Conservation (phyloP, 345 rosid genomes). For the Alliaria petiolata region DNA sequence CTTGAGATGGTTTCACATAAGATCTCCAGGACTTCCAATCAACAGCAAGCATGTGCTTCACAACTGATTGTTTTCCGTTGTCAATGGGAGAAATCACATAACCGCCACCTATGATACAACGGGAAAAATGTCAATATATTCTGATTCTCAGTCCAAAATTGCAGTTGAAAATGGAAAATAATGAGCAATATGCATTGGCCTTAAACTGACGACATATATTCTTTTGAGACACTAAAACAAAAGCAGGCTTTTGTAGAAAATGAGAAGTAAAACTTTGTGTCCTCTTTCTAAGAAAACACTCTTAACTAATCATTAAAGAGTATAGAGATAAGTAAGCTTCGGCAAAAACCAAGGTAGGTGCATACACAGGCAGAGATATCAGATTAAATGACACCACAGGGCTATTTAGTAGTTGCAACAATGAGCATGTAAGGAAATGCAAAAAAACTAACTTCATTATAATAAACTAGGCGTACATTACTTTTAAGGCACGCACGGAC, state of each 20-base stretch:
- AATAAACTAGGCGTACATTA: slow-evolving; percentile 70
- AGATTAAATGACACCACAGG: no score
- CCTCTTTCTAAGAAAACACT: neutral
- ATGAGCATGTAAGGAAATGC: slow-evolving; percentile 7
- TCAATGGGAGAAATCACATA: slow-evolving; percentile 78
- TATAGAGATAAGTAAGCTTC: neutral
- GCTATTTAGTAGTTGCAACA: neutral
- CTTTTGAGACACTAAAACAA: slow-evolving; percentile 4
- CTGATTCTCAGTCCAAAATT: neutral
- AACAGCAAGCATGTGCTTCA: slow-evolving; percentile 96
- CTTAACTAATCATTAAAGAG: neutral
- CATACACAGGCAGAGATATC: no score
- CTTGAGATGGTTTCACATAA: slow-evolving; percentile 63
- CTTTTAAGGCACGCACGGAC: slow-evolving; percentile 95
- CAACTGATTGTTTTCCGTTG: slow-evolving; percentile 71
- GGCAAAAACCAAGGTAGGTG: no score
- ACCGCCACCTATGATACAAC: slow-evolving; percentile 75
- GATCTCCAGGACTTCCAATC: slow-evolving; percentile 96
- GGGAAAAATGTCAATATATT: slow-evolving; percentile 13
- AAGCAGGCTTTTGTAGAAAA: neutral
- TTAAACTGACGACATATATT: neutral
- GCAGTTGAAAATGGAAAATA: neutral
- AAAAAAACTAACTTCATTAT: slow-evolving; percentile 14
- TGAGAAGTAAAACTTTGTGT: neutral
- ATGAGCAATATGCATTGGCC: neutral